phyloP scores from a whole-genome alignment of 805 yeast genomes.

The Sungouiella thailandica region DNA sequence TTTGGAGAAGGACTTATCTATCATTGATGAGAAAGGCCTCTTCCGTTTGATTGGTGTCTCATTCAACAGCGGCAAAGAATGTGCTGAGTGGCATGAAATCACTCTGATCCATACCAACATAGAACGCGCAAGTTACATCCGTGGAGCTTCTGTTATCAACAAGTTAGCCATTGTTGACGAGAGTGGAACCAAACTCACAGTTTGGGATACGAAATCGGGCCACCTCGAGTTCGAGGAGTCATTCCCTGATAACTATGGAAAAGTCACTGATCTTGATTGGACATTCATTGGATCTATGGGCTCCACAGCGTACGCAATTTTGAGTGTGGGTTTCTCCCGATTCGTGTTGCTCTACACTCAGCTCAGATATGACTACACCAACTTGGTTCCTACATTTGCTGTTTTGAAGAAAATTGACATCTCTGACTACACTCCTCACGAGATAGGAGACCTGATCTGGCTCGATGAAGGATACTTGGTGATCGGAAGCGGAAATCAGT shows the following conservation, averaged over 20 bases:
- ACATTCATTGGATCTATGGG: slow-evolving; percentile 49
- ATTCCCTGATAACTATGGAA: slow-evolving; percentile 27
- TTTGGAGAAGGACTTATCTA: slow-evolving; percentile 38
- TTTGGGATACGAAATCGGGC: slow-evolving; percentile 76
- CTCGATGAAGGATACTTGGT: slow-evolving; percentile 71
- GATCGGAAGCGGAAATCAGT: slow-evolving; percentile 85
- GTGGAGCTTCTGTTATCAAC: slow-evolving; percentile 65
- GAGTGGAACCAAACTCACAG: slow-evolving; percentile 44
- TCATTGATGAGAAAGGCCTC: slow-evolving; percentile 44
- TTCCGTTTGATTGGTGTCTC: slow-evolving; percentile 17
- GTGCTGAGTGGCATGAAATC: slow-evolving; percentile 51
- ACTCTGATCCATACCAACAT: slow-evolving; percentile 54
- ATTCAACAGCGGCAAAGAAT: slow-evolving; percentile 13
- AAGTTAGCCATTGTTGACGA: slow-evolving; percentile 72
- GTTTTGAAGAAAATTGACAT: slow-evolving; percentile 72
- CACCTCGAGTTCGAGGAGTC: slow-evolving; percentile 59
- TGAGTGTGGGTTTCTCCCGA: slow-evolving; percentile 72
- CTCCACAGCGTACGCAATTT: slow-evolving; percentile 49
- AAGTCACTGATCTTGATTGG: slow-evolving; percentile 81
- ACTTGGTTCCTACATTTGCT: slow-evolving; percentile 69
- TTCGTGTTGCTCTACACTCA: slow-evolving; percentile 71
- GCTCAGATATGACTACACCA: slow-evolving; percentile 83
- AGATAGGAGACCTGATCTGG: slow-evolving; percentile 89
- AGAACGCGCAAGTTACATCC: slow-evolving; percentile 45
- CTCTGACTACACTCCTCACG: slow-evolving; percentile 65